These are phyloP conservation scores for Planoprotostelium fungivorum DNA, from an alignment of 78 protist species.

Conservation along the genomic window DNA sequence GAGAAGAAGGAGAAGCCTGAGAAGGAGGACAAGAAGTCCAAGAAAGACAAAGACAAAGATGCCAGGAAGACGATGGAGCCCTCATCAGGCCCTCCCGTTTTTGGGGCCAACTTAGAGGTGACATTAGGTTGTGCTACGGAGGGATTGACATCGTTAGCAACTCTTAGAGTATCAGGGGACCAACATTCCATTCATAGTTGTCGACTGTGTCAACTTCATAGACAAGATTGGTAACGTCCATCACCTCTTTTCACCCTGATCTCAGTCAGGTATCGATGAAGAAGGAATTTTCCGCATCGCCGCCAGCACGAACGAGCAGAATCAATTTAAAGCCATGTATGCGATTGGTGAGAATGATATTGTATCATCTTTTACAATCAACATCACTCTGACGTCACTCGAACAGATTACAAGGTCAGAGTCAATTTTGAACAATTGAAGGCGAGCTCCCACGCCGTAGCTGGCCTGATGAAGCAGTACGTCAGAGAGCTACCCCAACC, in stretches of 20 bases:
- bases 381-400: no score
- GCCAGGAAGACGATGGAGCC: background rate
- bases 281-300: background rate
- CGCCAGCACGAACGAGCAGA: background rate
- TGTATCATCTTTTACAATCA: background rate
- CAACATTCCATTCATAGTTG: background rate
- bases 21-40: background rate
- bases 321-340: background rate
- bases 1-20: background rate
- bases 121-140: background rate
- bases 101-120: background rate
- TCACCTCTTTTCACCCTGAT: background rate
- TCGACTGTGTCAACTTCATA: background rate
- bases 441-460: conserved; percentile 35
- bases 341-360: background rate
- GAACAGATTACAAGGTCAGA: background rate
- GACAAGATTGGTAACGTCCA: background rate
- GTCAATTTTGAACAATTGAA: background rate
- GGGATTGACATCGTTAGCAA: background rate
- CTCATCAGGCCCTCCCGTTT: background rate
- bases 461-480: conserved; percentile 55
- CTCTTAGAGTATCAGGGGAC: background rate
- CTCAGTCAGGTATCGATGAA: background rate
- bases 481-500: conserved; percentile 61
- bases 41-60: no score